These are phyloP conservation scores for Candida tammaniensis DNA, from an alignment of 805 yeast species.

Conservation along the genomic window DNA sequence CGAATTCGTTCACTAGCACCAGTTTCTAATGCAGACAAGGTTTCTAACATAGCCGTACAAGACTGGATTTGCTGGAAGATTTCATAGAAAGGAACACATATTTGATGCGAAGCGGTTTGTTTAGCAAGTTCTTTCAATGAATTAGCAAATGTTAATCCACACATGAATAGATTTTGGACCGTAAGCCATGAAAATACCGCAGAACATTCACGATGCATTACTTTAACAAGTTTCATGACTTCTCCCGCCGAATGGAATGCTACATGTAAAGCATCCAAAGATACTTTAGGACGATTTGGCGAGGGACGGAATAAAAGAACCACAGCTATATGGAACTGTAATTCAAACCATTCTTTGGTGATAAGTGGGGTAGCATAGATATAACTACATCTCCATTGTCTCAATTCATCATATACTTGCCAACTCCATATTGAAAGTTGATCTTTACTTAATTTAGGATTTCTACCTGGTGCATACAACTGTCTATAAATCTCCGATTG, in stretches of 20 bases:
- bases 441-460: not conserved
- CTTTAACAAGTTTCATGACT: slow-evolving; percentile 12
- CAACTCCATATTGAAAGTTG: slow-evolving; percentile 12
- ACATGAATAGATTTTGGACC: slow-evolving; percentile 14
- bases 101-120: slow-evolving; percentile 2
- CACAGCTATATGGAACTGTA: slow-evolving; percentile 13
- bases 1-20: slow-evolving; percentile 13
- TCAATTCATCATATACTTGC: slow-evolving; percentile 14
- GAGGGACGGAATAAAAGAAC: slow-evolving; percentile 13
- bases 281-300: slow-evolving; percentile 11
- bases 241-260: slow-evolving; percentile 16
- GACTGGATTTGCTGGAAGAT: slow-evolving; percentile 12
- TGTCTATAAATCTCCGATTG: slow-evolving; percentile 13
- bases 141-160: slow-evolving; percentile 14
- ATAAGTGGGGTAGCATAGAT: slow-evolving; percentile 10
- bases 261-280: slow-evolving; percentile 12
- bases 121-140: slow-evolving; percentile 13
- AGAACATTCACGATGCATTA: slow-evolving; percentile 14
- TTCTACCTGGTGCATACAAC: slow-evolving; percentile 8
- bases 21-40: slow-evolving; percentile 11
- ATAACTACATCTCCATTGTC: slow-evolving; percentile 10
- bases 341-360: slow-evolving; percentile 14
- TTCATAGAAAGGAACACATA: slow-evolving; percentile 12
- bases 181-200: slow-evolving; percentile 15
- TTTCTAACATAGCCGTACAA: slow-evolving; percentile 14